A percentile compares a stretch with the other conserved stretches of the same genome.
Evolutionary conservation across 768 basidiomycete species (phyloP).

Genomic region (Coprinopsis sp.): DNA sequence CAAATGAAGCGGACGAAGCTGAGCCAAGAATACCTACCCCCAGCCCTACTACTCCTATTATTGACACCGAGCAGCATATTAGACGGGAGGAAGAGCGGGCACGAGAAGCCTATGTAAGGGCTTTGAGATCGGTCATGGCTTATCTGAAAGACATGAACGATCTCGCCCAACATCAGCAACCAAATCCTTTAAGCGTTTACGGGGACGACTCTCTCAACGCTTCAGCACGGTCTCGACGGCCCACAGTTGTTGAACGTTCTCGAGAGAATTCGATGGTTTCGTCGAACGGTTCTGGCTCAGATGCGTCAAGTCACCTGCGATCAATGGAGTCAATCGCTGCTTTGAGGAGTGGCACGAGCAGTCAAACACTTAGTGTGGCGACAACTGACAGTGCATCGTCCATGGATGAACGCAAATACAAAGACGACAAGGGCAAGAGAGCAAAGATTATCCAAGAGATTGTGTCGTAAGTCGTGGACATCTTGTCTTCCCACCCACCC

Average conservation of each 20-base stretch:
- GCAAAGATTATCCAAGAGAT: constrained; percentile 87
- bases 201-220: constrained; percentile 41
- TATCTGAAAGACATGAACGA: constrained; percentile 97
- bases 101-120: constrained; percentile 70
- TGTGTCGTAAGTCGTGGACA: constrained; percentile 58
- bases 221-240: constrained; percentile 51
- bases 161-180: constrained; percentile 66
- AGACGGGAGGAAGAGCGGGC: constrained; percentile 69
- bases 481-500: constrained; percentile 2
- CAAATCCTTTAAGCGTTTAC: constrained; percentile 54
- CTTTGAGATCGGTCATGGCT: constrained; percentile 88
- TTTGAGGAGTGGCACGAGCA: constrained; percentile 53
- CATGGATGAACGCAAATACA: constrained; percentile 79
- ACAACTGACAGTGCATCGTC: constrained; percentile 74
- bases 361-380: constrained; percentile 69
- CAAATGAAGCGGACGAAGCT: constrained; percentile 15
- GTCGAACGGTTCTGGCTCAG: constrained; percentile 38
- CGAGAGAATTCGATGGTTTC: constrained; percentile 54
- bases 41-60: constrained; percentile 30
- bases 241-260: constrained; percentile 57
- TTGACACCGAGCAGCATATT: constrained; percentile 45
- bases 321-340: constrained; percentile 60
- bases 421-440: constrained; percentile 85
- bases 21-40: constrained; percentile 33
- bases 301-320: constrained; percentile 53